Conservation (phyloP, 2,329 filamentous ascomycete genomes). For the Exophiala oligosperma region DNA sequence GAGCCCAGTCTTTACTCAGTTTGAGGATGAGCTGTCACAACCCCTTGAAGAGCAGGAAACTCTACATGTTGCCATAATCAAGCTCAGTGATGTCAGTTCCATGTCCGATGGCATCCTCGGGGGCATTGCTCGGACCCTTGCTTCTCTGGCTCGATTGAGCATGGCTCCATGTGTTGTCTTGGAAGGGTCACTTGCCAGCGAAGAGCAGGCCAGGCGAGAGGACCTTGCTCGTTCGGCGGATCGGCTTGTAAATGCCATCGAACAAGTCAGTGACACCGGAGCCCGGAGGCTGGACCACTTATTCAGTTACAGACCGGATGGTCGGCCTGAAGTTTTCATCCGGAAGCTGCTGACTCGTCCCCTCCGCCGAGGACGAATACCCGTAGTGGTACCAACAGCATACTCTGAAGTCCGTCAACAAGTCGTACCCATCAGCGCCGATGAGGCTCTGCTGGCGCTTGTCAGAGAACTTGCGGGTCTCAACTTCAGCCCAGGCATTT, state of each 20-base stretch:
- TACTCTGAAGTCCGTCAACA: slow-evolving; percentile 55
- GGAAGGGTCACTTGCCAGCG: slow-evolving; percentile 48
- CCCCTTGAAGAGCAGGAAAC: slow-evolving; percentile 44
- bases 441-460: slow-evolving; percentile 73
- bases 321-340: slow-evolving; percentile 39
- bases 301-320: slow-evolving; percentile 41
- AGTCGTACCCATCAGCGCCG: slow-evolving; percentile 51
- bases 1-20: slow-evolving; percentile 61
- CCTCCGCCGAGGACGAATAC: slow-evolving; percentile 66
- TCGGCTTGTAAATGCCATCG: slow-evolving; percentile 73
- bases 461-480: slow-evolving; percentile 74
- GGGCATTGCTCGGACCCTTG: slow-evolving; percentile 79
- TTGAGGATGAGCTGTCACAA: slow-evolving; percentile 41
- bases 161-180: slow-evolving; percentile 80
- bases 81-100: slow-evolving; percentile 71
- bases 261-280: slow-evolving; percentile 65
- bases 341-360: slow-evolving; percentile 63
- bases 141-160: slow-evolving; percentile 79
- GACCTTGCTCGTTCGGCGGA: slow-evolving; percentile 64
- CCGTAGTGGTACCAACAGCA: slow-evolving; percentile 67
- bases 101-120: slow-evolving; percentile 68
- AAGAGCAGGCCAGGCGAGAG: slow-evolving; percentile 45
- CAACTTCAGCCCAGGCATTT: slow-evolving; percentile 46
- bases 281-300: slow-evolving; percentile 67
- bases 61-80: slow-evolving; percentile 80